Percentiles rank a stretch among this genome's conserved stretches.
Evolutionary conservation across 2,329 filamentous ascomycete genomes (phyloP).

Genomic region (Daldinia sp.): DNA sequence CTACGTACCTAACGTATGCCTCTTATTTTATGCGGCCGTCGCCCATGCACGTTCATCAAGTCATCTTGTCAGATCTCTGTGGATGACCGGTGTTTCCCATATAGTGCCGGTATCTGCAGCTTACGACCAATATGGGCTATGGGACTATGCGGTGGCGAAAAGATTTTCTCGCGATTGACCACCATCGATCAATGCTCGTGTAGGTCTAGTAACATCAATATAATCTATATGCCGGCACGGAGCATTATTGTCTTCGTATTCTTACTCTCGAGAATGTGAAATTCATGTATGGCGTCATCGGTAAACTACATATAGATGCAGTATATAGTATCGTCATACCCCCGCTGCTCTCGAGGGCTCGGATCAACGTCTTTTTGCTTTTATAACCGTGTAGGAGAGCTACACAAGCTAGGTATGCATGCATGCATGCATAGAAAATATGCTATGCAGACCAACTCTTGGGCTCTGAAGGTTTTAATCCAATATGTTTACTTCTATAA

Average conservation of each 20-base stretch:
- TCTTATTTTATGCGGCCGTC: conserved; percentile 12
- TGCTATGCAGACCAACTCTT: conserved; percentile 22
- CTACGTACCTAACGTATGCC: too few species aligned
- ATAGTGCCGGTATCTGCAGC: conserved; percentile 14
- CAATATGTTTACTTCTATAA: not conserved
- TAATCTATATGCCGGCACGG: conserved; percentile 13
- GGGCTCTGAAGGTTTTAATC: not conserved
- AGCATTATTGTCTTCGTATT: conserved; percentile 1
- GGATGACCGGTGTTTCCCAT: conserved; percentile 22
- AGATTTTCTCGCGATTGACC: not conserved
- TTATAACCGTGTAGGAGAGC: conserved; percentile 6
- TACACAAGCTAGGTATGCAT: conserved; percentile 15
- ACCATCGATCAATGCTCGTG: conserved; percentile 11
- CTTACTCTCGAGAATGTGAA: not conserved
- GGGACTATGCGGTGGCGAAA: conserved; percentile 7
- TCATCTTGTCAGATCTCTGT: conserved; percentile 16
- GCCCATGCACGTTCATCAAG: conserved; percentile 7
- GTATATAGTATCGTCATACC: conserved; percentile 25
- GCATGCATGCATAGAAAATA: conserved; percentile 21
- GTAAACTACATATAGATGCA: conserved; percentile 3
- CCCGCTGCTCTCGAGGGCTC: conserved; percentile 3
- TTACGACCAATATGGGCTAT: conserved; percentile 5
- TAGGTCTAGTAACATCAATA: conserved; percentile 7
- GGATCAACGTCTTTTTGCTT: conserved; percentile 15
- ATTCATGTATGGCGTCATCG: conserved; percentile 27